Evolutionary conservation across 441 rosid species (phyloP).

Genomic region (Aleurites moluccanus): DNA sequence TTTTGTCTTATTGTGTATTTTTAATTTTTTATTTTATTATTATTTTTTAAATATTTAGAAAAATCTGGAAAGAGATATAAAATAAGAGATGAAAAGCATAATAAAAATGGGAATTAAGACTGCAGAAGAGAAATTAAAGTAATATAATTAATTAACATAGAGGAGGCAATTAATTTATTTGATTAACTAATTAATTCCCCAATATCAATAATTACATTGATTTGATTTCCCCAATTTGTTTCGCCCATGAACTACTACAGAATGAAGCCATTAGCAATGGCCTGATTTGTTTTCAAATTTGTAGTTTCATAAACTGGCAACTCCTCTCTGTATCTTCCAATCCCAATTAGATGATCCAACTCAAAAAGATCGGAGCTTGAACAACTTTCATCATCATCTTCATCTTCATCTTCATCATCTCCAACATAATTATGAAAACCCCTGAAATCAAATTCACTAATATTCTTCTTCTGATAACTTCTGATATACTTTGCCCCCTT

Average conservation of each 20-base stretch:
- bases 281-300: slow-evolving; percentile 58
- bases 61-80: too few species aligned
- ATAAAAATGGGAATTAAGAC: too few species aligned
- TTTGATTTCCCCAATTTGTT: slow-evolving; percentile 4
- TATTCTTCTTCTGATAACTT: slow-evolving; percentile 27
- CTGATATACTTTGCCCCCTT: slow-evolving; percentile 27
- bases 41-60: too few species aligned
- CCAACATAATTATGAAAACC: slow-evolving; percentile 20
- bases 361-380: slow-evolving; percentile 91
- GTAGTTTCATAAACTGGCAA: slow-evolving; percentile 90
- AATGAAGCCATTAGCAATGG: slow-evolving; percentile 63
- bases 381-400: slow-evolving; percentile 55
- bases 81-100: too few species aligned
- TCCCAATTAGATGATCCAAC: slow-evolving; percentile 59
- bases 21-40: too few species aligned
- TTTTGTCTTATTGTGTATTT: too few species aligned
- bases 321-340: slow-evolving; percentile 63
- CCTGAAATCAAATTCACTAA: slow-evolving; percentile 37
- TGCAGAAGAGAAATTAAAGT: neutral
- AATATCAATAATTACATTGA: slow-evolving; percentile 34
- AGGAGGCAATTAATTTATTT: slow-evolving; percentile 10
- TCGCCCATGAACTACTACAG: slow-evolving; percentile 43
- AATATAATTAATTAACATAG: neutral
- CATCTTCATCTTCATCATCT: slow-evolving; percentile 33
- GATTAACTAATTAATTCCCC: slow-evolving; percentile 18